phyloP scores from a whole-genome alignment of 2,329 filamentous ascomycete genomes.

The Venturia effusa region DNA sequence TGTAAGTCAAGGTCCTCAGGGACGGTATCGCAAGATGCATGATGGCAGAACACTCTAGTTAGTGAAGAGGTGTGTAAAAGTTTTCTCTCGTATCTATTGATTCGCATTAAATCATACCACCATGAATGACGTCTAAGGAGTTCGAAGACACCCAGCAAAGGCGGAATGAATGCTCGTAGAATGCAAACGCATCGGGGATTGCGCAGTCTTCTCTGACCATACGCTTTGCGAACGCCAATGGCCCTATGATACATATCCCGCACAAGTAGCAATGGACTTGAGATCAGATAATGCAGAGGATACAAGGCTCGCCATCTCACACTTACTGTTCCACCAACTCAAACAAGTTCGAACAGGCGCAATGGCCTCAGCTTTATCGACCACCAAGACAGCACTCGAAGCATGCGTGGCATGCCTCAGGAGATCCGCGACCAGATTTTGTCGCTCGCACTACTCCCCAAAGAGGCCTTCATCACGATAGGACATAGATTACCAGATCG shows the following conservation, averaged over 20 bases:
- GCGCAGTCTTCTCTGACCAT: no score
- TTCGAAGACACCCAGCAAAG: not conserved
- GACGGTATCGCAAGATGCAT: no score
- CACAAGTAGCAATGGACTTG: not conserved
- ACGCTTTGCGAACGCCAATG: not conserved
- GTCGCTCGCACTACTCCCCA: not conserved
- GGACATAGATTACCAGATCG: not conserved
- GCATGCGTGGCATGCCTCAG: not conserved
- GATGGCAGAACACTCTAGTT: no score
- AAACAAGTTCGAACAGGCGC: not conserved
- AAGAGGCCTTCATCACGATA: not conserved
- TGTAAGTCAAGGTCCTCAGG: no score
- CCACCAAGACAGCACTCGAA: not conserved
- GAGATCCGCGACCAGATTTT: not conserved
- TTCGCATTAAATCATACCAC: no score
- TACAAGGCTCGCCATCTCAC: not conserved
- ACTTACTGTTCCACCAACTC: not conserved
- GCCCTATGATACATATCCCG: not conserved
- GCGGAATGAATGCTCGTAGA: not conserved
- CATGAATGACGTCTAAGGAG: not conserved
- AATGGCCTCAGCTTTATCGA: not conserved
- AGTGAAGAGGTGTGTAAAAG: no score
- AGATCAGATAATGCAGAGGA: not conserved
- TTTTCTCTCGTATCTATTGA: no score
- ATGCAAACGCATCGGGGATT: not conserved